phyloP scores from a whole-genome alignment of 352 stramenopile genomes.

The Pythium rishiriense region DNA sequence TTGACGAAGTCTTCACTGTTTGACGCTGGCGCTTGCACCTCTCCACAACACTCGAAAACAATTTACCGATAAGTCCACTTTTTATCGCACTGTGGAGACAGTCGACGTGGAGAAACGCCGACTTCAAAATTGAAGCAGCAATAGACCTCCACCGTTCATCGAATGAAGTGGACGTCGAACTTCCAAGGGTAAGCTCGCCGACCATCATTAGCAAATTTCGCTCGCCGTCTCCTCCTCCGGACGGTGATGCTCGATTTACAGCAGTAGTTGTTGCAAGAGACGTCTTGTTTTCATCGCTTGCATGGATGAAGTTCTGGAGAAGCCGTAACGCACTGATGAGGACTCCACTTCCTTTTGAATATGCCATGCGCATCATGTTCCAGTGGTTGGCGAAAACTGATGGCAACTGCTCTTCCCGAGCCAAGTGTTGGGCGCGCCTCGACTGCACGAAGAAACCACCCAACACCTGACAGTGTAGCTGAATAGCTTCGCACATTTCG shows the following conservation, averaged over 20 bases:
- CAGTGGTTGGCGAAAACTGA: constrained; percentile 51
- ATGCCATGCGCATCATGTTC: constrained; percentile 51
- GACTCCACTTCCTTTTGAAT: constrained; percentile 39
- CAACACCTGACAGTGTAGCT: constrained; percentile 54
- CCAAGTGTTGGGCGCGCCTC: neutral
- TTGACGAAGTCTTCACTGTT: neutral
- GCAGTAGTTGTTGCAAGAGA: constrained; percentile 25
- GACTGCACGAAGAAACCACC: constrained; percentile 40
- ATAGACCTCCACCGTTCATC: constrained; percentile 26
- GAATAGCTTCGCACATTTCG: constrained; percentile 40
- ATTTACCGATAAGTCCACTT: constrained; percentile 36
- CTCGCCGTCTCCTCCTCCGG: neutral
- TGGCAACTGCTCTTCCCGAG: constrained; percentile 33
- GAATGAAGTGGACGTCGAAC: neutral
- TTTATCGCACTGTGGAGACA: constrained; percentile 50
- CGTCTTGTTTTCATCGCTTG: constrained; percentile 41
- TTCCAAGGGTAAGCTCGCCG: constrained; percentile 12
- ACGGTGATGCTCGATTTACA: neutral
- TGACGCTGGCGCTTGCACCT: constrained; percentile 31
- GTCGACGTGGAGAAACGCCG: constrained; percentile 47
- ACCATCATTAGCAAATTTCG: constrained; percentile 22
- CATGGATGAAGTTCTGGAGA: constrained; percentile 47
- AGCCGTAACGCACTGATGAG: constrained; percentile 47
- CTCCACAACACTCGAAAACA: constrained; percentile 42
- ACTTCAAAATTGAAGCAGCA: constrained; percentile 47